Conservation (phyloP, 345 rosid species). For the Pseudoturritis turrita region DNA sequence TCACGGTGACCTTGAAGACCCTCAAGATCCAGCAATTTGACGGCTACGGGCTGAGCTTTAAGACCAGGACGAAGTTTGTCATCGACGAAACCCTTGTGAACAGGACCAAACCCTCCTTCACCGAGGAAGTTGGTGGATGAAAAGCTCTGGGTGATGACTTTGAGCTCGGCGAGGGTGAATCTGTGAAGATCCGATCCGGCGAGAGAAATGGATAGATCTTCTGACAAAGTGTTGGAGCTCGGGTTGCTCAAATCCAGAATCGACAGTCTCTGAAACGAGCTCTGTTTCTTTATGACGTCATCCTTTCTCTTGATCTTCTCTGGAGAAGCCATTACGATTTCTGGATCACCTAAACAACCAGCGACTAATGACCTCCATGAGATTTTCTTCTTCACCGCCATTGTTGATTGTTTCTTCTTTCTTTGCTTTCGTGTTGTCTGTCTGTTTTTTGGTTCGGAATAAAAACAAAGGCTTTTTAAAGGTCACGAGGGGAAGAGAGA, state of each 20-base stretch:
- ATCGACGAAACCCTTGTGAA: slow-evolving; percentile 83
- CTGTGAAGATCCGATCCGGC: slow-evolving; percentile 78
- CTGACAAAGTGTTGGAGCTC: slow-evolving; percentile 46
- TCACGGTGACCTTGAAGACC: slow-evolving; percentile 88
- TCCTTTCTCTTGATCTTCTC: slow-evolving; percentile 39
- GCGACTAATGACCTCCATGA: slow-evolving; percentile 51
- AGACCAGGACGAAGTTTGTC: slow-evolving; percentile 81
- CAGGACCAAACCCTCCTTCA: slow-evolving; percentile 92
- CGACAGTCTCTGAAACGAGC: slow-evolving; percentile 55
- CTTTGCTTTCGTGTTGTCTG: neutral
- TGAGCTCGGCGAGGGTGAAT: slow-evolving; percentile 66
- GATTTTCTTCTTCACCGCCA: slow-evolving; percentile 50
- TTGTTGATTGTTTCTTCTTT: slow-evolving; percentile 5
- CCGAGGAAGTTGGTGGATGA: slow-evolving; percentile 69
- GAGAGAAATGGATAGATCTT: slow-evolving; percentile 69
- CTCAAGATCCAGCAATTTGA: slow-evolving; percentile 71
- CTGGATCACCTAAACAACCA: slow-evolving; percentile 45
- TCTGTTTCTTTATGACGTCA: slow-evolving; percentile 40
- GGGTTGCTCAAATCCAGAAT: slow-evolving; percentile 70
- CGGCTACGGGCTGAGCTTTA: slow-evolving; percentile 87
- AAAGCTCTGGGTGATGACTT: slow-evolving; percentile 70
- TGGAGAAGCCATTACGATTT: neutral
- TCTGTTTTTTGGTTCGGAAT: neutral
- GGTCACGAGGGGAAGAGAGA: slow-evolving; percentile 18
- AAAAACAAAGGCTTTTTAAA: slow-evolving; percentile 1